Conservation (phyloP, 2,329 filamentous ascomycete species). For the Leptosphaerulina australis region DNA sequence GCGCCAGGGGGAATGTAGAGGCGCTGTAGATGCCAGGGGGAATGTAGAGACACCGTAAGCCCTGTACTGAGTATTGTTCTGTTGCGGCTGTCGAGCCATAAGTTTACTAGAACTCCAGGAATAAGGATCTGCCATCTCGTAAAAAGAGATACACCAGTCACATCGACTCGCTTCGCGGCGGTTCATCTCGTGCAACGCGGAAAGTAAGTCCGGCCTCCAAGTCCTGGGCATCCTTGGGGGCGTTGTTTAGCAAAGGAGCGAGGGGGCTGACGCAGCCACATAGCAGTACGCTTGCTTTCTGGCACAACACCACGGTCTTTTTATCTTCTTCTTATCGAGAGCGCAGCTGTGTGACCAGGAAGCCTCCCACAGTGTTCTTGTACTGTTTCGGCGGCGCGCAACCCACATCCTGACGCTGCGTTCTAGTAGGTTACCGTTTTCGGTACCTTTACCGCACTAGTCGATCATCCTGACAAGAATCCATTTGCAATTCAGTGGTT, state of each 20-base stretch:
- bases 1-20: too few relatives aligned
- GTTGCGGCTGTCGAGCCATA: slow-evolving; percentile 13
- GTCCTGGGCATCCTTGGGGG: slow-evolving; percentile 18
- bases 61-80: slow-evolving; percentile 6
- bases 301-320: slow-evolving; percentile 2
- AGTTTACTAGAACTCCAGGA: slow-evolving; percentile 11
- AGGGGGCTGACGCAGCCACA: slow-evolving; percentile 4
- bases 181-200: slow-evolving; percentile 15
- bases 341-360: slow-evolving; percentile 9
- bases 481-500: slow-evolving; percentile 30
- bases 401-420: slow-evolving; percentile 10
- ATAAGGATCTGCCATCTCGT: slow-evolving; percentile 13
- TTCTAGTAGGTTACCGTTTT: slow-evolving; percentile 19
- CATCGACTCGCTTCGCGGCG: slow-evolving; percentile 10
- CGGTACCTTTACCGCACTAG: slow-evolving; percentile 11
- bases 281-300: slow-evolving; percentile 1
- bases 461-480: slow-evolving; percentile 24
- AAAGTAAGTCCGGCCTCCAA: slow-evolving; percentile 8
- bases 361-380: slow-evolving; percentile 2
- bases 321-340: slow-evolving; percentile 1
- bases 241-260: neutral
- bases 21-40: too few relatives aligned
- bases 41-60: neutral
- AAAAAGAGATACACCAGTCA: slow-evolving; percentile 10
- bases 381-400: slow-evolving; percentile 10